Evolutionary conservation across 257 asterid genomes (phyloP), one percentile per base, ranked within the genome.

Genomic region (Pogostemon cablin): DNA sequence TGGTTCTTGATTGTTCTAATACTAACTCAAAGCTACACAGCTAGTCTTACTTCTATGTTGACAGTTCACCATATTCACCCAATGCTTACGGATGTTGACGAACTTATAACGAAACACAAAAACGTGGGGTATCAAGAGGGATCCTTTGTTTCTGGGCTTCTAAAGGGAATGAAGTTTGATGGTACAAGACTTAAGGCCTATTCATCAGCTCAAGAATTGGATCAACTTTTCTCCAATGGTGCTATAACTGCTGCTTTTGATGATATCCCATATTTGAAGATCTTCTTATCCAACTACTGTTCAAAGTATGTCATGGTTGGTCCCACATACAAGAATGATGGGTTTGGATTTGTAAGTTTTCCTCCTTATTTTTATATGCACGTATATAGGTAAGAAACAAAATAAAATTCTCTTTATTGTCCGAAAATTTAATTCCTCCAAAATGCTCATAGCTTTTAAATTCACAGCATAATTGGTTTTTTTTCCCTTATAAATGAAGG

Each of bases 271-370:
- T 82, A 74, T 25, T 52, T 87, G 60, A 81, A 83, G 72, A 64
- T 81, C 25, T 69, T 87, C 41, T 83, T 85, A 2, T 43, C 15
- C n/a, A 76, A 63, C 20, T 81, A 87, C 61, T 67, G 73, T 4
- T 57, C 82, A 48, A 63, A 78, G 25, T 83, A 87, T 77, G 78
- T 52, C 59, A 80, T 69, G 67, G 73, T 80, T 20, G 89, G 77
- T 3, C 83, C 81, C 3, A 72, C 72, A 4, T 78, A 81, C 47
- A 78, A 70, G 80, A 68, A 86, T 0, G 74, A 78, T 64, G 89
- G 91, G 3, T 76, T 87, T 39, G 86, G 82, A 57, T 85, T 87
- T 41, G 93, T 87, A 77, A 9, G 90, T 50, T 62, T 63, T 2
- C 55, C 5, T 15, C 67, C 17, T 46, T 1, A 7, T 70, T 55